Evolutionary conservation across 805 yeast species (phyloP).

Genomic region (Candida khao-thaluensis): DNA sequence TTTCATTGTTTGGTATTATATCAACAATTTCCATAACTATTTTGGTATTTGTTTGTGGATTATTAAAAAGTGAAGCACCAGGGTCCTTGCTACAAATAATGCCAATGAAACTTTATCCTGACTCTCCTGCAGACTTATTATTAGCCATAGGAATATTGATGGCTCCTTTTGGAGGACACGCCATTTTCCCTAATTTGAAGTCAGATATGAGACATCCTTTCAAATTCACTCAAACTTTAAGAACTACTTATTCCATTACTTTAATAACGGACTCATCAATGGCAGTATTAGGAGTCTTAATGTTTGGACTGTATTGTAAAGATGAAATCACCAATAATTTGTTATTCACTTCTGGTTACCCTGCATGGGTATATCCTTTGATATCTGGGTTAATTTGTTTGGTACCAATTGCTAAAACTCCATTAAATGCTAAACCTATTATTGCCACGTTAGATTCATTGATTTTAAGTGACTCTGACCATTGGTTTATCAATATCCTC

Average conservation of each 20-base stretch:
- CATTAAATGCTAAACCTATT: conserved; percentile 80
- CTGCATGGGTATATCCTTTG: conserved; percentile 44
- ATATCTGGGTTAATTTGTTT: conserved; percentile 73
- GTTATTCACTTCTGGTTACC: conserved; percentile 47
- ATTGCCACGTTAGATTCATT: conserved; percentile 64
- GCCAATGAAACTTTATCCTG: conserved; percentile 69
- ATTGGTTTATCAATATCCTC: conserved; percentile 11
- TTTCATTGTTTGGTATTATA: conserved; percentile 18
- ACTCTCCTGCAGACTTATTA: conserved; percentile 47
- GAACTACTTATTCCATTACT: conserved; percentile 59
- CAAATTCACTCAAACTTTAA: conserved; percentile 53
- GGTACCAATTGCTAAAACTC: conserved; percentile 81
- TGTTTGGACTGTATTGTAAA: conserved; percentile 51
- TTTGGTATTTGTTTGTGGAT: conserved; percentile 60
- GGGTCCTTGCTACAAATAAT: conserved; percentile 70
- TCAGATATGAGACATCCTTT: conserved; percentile 73
- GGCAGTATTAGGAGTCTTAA: conserved; percentile 63
- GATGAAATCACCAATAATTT: conserved; percentile 55
- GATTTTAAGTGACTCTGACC: conserved; percentile 31
- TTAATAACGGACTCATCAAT: conserved; percentile 59
- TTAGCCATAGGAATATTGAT: conserved; percentile 63
- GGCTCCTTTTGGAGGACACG: conserved; percentile 86
- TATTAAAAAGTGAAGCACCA: conserved; percentile 58
- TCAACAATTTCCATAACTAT: conserved; percentile 52
- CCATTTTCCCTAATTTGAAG: conserved; percentile 74